Evolutionary conservation across 208 protist species (phyloP).

Genomic region (Crithidia bombi): DNA sequence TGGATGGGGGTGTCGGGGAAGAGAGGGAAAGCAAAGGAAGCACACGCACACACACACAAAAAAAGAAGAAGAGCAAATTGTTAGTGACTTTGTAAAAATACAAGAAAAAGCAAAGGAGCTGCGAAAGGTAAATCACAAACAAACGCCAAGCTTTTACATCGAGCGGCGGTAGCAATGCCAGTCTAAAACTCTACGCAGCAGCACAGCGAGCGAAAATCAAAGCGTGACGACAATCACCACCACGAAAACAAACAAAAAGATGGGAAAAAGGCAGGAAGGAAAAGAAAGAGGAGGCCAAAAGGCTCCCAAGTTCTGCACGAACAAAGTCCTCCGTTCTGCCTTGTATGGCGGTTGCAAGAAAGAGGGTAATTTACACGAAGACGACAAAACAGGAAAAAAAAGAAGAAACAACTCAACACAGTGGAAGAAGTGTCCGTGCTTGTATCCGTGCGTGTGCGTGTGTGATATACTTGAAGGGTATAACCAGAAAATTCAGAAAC

Average conservation of each 20-base stretch:
- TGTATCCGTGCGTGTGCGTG: not conserved
- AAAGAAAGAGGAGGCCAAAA: not conserved
- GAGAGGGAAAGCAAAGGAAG: not conserved
- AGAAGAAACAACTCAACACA: not conserved
- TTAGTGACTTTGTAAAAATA: not conserved
- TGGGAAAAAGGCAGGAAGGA: constrained; percentile 11
- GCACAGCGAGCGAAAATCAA: no score
- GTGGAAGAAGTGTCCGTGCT: not conserved
- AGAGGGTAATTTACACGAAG: not conserved
- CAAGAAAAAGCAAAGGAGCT: constrained; percentile 8
- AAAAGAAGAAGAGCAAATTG: constrained; percentile 6
- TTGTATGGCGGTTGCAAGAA: not conserved
- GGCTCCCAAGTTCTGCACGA: no score
- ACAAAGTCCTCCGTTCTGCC: no score
- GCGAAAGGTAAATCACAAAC: no score
- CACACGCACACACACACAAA: not conserved
- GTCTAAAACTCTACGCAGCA: no score
- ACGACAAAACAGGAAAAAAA: not conserved
- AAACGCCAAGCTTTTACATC: no score
- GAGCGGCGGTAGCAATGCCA: no score
- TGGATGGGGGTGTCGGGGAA: not conserved
- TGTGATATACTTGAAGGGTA: no score
- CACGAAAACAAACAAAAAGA: no score
- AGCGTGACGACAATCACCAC: no score
- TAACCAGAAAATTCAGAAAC: not conserved